Percentiles rank a stretch among this genome's conserved stretches.
Conservation (phyloP, 2,329 filamentous ascomycete genomes). For the Ophiostoma populinum region DNA sequence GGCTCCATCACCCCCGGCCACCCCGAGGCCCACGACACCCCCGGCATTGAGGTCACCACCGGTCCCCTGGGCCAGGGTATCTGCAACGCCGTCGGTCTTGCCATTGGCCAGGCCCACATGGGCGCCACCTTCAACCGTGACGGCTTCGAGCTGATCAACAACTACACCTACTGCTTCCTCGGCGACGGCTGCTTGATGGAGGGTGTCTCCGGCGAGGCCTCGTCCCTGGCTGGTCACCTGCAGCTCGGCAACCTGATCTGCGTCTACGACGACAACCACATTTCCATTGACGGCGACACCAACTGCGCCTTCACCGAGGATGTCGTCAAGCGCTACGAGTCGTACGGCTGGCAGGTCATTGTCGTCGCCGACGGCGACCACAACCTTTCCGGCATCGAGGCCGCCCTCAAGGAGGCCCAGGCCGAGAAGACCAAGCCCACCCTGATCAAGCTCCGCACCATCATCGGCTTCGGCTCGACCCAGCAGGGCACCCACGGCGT, state of each 20-base stretch:
- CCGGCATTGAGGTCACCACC: conserved; percentile 94
- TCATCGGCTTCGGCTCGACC: conserved; percentile 89
- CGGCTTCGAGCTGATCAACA: conserved; percentile 77
- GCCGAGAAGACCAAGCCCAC: conserved; percentile 90
- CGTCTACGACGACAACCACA: conserved; percentile 98
- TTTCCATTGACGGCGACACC: conserved; percentile 87
- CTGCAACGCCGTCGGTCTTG: conserved; percentile 91
- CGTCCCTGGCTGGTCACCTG: conserved; percentile 82
- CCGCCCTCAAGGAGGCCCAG: conserved; percentile 70
- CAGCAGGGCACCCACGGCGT: conserved; percentile 89
- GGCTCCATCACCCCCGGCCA: conserved; percentile 81
- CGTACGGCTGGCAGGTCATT: conserved; percentile 90
- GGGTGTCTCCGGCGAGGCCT: conserved; percentile 87
- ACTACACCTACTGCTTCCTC: conserved; percentile 94
- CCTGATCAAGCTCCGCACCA: conserved; percentile 91
- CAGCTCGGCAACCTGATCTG: conserved; percentile 95
- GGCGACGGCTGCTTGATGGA: conserved; percentile 98
- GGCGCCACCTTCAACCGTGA: conserved; percentile 93
- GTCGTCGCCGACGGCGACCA: conserved; percentile 75
- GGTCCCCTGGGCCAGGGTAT: conserved; percentile 96
- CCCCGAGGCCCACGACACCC: conserved; percentile 91
- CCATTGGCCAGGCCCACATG: conserved; percentile 87
- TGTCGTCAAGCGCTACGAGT: conserved; percentile 81
- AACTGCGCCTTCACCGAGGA: conserved; percentile 96
- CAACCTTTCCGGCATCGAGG: conserved; percentile 76